Evolutionary conservation across 2,329 filamentous ascomycete genomes (phyloP), one percentile per base, ranked within the genome.

Genomic region (Paecilomyces variotii): DNA sequence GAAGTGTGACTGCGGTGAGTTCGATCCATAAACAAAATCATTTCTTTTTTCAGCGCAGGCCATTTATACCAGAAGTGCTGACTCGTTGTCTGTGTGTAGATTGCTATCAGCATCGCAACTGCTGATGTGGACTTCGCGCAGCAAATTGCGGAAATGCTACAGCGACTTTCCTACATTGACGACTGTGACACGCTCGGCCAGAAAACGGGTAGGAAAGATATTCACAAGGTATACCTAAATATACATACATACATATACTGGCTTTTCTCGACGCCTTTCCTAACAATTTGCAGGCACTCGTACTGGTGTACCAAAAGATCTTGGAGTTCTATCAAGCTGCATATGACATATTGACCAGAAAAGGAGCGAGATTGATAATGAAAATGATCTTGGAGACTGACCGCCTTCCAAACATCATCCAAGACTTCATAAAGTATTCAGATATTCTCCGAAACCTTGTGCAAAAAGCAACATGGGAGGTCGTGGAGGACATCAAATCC

Each of bases 121-220:
- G 19, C 19, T 19, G 19, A 19, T 19, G 19, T 19, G 19, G 19
- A 19, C 19, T 19, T 19, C 19, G 19, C 19, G 19, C 19, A 19
- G 19, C 60, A 69, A 59, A 68, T 69, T 49, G 65, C 57, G 34
- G 63, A 63, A 49, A 69, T 70, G 67, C 57, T 68, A 30, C 61
- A 70, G 60, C 66, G 68, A 54, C 63, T 70, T 34, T 65, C 67
- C 45, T 69, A 69, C 61, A 68, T 69, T 51, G 67, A 68, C 52
- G 68, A 67, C 53, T 69, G 66, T 56, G 67, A 70, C 58, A 69
- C 65, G 10, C 65, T 69, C 30, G 66, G 68, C 27, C 66, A 68
- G 54, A 68, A 63, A 60, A 25, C 56, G 50, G 50, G 59, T 45
- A 60, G 54, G 55, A 45, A 66, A 64, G 64, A 61, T 54, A 62